These are phyloP conservation scores for Geotrichum aggregatum DNA, from an alignment of 1,139 yeast genomes.

Conservation along the genomic window DNA sequence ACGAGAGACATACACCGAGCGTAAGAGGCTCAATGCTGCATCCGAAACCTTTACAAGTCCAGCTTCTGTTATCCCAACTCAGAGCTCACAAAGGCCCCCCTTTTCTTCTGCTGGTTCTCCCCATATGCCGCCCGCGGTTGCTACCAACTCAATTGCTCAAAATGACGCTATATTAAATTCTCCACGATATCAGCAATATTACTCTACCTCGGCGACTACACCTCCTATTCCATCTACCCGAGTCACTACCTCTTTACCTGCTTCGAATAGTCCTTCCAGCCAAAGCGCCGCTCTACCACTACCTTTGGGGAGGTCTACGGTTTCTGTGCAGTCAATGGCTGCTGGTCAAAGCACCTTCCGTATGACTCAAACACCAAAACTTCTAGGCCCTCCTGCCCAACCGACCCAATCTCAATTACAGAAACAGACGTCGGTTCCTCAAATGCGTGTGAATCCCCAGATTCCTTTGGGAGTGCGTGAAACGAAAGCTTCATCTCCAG, in stretches of 20 bases:
- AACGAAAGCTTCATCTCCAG: background rate
- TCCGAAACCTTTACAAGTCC: slow-evolving; percentile 27
- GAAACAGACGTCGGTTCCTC: slow-evolving; percentile 28
- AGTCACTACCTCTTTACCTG: slow-evolving; percentile 2
- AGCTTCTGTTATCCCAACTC: slow-evolving; percentile 20
- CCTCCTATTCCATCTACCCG: slow-evolving; percentile 9
- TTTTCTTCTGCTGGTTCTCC: background rate
- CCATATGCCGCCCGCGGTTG: slow-evolving; percentile 5
- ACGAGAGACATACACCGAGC: slow-evolving; percentile 20
- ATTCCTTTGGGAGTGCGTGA: slow-evolving; percentile 8
- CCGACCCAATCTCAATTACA: slow-evolving; percentile 17
- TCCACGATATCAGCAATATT: slow-evolving; percentile 12
- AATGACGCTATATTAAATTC: slow-evolving; percentile 9
- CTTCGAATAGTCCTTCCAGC: background rate
- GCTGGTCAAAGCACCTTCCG: slow-evolving; percentile 31
- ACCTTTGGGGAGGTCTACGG: background rate
- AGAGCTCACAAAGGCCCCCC: background rate
- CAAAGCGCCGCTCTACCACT: background rate
- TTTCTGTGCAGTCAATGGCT: slow-evolving; percentile 26
- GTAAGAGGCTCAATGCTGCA: slow-evolving; percentile 1
- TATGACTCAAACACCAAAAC: slow-evolving; percentile 21
- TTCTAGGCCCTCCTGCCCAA: slow-evolving; percentile 13
- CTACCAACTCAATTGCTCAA: slow-evolving; percentile 10
- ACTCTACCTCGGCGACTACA: slow-evolving; percentile 5
- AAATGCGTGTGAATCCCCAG: slow-evolving; percentile 28